These are phyloP conservation scores for Penicillium concentricum DNA, from an alignment of 2,329 filamentous ascomycete species.

Conservation along the genomic window DNA sequence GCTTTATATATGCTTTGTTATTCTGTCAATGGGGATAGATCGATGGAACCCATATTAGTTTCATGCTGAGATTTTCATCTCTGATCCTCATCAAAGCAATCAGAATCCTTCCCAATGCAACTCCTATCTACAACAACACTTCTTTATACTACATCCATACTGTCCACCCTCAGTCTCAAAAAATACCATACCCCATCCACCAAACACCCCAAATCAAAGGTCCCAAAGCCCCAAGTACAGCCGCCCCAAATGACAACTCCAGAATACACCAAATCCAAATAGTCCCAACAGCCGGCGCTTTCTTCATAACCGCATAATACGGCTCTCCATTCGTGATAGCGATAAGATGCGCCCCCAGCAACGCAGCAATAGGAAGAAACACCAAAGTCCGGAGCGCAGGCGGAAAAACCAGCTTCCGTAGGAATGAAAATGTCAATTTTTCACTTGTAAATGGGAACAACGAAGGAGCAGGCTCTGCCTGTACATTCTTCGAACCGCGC, in stretches of 20 bases:
- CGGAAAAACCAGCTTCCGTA: conserved; percentile 34
- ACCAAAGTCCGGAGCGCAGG: conserved; percentile 33
- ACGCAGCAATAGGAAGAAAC: conserved; percentile 34
- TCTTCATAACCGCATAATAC: conserved; percentile 89
- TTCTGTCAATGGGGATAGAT: neutral
- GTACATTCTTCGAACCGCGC: neutral
- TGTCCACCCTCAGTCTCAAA: conserved; percentile 16
- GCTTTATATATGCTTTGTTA: neutral
- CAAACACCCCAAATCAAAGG: conserved; percentile 52
- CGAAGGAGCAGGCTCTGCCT: conserved; percentile 1
- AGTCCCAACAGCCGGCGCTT: conserved; percentile 81
- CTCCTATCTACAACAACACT: no score
- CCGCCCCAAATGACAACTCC: conserved; percentile 72
- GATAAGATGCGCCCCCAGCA: conserved; percentile 74
- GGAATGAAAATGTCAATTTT: conserved; percentile 27
- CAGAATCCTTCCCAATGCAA: neutral
- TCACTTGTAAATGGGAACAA: conserved; percentile 28
- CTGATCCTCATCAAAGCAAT: neutral
- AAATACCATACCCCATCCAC: conserved; percentile 55
- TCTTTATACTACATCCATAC: neutral
- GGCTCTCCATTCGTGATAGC: conserved; percentile 74
- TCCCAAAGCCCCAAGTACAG: conserved; percentile 55
- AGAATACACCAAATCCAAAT: conserved; percentile 93
- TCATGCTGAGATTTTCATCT: neutral
- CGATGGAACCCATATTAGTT: neutral